A percentile compares a stretch with the other conserved stretches of the same genome.
Conservation (phyloP, 441 rosid species). For the Eutrema salsugineum region DNA sequence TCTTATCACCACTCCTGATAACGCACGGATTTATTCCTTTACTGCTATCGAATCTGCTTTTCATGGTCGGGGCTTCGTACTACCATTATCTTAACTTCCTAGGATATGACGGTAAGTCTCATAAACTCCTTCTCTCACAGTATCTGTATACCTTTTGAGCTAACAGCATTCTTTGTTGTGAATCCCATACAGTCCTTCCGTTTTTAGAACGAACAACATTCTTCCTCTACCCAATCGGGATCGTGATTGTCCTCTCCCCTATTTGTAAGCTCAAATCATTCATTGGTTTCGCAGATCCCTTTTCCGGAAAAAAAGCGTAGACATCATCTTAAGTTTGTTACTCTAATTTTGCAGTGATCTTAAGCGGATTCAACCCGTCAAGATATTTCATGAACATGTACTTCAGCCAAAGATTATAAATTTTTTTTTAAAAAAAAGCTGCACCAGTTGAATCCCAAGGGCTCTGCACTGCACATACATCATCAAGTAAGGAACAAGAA, state of each 20-base stretch:
- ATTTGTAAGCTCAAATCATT: constrained; percentile 57
- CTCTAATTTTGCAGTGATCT: constrained; percentile 61
- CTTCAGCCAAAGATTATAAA: constrained; percentile 69
- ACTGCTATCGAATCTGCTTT: constrained; percentile 81
- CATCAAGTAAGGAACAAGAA: constrained; percentile 18
- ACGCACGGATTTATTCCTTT: constrained; percentile 85
- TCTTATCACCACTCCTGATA: constrained; percentile 78
- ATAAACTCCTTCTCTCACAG: not conserved
- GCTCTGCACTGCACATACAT: constrained; percentile 29
- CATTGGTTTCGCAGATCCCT: not conserved
- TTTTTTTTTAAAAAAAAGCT: constrained; percentile 19
- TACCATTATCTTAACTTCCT: constrained; percentile 97
- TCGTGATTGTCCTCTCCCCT: constrained; percentile 76
- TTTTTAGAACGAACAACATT: constrained; percentile 95
- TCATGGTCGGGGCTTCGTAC: constrained; percentile 89
- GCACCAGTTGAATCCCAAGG: constrained; percentile 6
- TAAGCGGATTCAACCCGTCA: constrained; percentile 96
- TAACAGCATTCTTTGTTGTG: not conserved
- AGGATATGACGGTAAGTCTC: constrained; percentile 86
- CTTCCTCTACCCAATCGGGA: constrained; percentile 91
- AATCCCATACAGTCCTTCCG: constrained; percentile 67
- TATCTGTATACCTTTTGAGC: not conserved
- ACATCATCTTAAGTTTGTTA: not conserved
- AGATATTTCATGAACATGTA: constrained; percentile 93
- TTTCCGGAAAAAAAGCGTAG: not conserved